These are phyloP conservation scores for Spirogloea muscicola DNA, from an alignment of 139 green algal genomes.

Conservation along the genomic window DNA sequence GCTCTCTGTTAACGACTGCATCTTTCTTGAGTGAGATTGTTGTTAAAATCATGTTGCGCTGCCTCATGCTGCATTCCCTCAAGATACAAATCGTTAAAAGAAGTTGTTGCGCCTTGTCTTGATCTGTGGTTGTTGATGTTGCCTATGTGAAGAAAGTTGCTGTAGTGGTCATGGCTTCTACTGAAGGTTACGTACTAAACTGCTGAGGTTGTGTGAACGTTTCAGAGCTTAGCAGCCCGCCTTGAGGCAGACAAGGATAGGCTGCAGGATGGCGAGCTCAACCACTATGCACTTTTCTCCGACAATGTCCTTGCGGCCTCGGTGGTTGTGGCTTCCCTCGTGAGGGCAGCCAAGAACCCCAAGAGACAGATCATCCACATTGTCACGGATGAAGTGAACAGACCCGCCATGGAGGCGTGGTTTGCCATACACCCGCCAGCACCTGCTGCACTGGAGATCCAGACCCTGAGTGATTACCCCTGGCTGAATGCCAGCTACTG, in stretches of 20 bases:
- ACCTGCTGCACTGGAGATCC: conserved; percentile 12
- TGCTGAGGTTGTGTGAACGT: no score
- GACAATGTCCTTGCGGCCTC: conserved; percentile 35
- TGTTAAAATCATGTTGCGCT: no score
- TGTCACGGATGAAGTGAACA: conserved; percentile 32
- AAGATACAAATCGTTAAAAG: no score
- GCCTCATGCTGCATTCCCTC: no score
- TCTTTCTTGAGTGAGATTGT: no score
- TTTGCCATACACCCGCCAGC: conserved; percentile 15
- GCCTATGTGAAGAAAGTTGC: no score
- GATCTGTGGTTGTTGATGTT: no score
- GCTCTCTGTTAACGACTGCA: no score
- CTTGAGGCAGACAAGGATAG: not conserved
- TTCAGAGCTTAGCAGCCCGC: no score
- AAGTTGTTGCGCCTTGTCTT: no score
- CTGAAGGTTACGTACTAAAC: no score
- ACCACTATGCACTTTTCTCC: conserved; percentile 38
- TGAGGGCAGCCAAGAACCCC: conserved; percentile 8
- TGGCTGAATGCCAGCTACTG: conserved; percentile 30
- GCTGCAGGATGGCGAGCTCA: not conserved
- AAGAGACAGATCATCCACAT: conserved; percentile 29
- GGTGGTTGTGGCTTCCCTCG: conserved; percentile 19
- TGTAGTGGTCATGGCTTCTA: no score
- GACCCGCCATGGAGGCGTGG: conserved; percentile 13
- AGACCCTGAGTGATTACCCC: conserved; percentile 14